Conservation (phyloP, 2,329 filamentous ascomycete species). For the Sphaerostilbella broomeana region DNA sequence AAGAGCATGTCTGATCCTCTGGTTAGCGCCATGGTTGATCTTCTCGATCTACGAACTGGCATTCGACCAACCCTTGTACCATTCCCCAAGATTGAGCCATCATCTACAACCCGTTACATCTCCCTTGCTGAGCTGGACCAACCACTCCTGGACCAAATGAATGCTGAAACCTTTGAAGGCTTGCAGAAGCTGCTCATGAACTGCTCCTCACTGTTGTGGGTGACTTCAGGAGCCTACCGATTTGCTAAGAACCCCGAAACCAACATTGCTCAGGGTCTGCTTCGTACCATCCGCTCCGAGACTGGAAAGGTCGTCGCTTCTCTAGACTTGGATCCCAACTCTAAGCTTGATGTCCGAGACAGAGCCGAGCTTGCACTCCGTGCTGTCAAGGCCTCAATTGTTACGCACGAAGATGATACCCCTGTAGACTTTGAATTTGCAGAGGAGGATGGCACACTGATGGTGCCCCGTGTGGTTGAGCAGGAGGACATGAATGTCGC, state of each 20-base stretch:
- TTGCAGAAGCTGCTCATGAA: constrained; percentile 31
- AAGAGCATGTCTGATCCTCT: constrained; percentile 15
- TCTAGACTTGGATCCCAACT: constrained; percentile 37
- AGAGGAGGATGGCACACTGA: constrained; percentile 21
- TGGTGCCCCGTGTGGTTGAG: constrained; percentile 25
- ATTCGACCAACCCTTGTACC: constrained; percentile 16
- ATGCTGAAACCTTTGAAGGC: constrained; percentile 30
- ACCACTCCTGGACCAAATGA: constrained; percentile 36
- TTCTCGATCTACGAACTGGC: constrained; percentile 19
- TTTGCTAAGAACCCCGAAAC: constrained; percentile 30
- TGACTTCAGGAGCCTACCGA: constrained; percentile 33
- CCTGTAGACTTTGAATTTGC: constrained; percentile 25
- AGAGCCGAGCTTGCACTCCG: constrained; percentile 28
- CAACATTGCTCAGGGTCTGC: constrained; percentile 40
- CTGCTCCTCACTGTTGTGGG: constrained; percentile 34
- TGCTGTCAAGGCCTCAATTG: constrained; percentile 19
- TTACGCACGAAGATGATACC: constrained; percentile 13
- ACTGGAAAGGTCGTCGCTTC: constrained; percentile 38
- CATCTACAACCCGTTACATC: constrained; percentile 25
- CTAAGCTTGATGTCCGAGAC: constrained; percentile 22
- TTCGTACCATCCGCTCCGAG: constrained; percentile 41
- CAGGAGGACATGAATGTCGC: constrained; percentile 21
- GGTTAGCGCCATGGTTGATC: constrained; percentile 15
- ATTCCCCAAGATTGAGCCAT: constrained; percentile 15
- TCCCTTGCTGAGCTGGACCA: constrained; percentile 39